Percentiles rank a stretch among this genome's conserved stretches.
Evolutionary conservation across 2,329 filamentous ascomycete species (phyloP).

Genomic region (Calonectria fujianensis): DNA sequence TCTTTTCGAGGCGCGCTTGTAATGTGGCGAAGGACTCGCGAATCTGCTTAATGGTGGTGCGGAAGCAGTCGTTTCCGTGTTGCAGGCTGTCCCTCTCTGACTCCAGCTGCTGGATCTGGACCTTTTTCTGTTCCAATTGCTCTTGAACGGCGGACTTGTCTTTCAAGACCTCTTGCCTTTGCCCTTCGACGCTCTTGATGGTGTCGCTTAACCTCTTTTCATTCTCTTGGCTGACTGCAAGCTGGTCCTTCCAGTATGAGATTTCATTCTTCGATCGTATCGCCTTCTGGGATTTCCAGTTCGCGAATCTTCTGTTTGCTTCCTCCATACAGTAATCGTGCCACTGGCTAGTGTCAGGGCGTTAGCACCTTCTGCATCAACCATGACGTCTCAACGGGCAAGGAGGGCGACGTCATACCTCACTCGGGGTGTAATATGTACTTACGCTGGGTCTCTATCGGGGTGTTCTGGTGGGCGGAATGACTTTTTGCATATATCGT

Average conservation of each 20-base stretch:
- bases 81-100: slow-evolving; percentile 14
- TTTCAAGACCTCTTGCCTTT: neutral
- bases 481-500: slow-evolving; percentile 19
- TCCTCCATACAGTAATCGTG: slow-evolving; percentile 20
- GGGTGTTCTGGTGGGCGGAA: slow-evolving; percentile 13
- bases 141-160: slow-evolving; percentile 5
- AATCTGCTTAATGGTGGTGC: slow-evolving; percentile 19
- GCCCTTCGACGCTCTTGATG: neutral
- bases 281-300: slow-evolving; percentile 25
- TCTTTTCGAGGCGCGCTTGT: slow-evolving; percentile 15
- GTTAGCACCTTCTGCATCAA: neutral
- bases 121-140: neutral
- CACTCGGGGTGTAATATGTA: neutral
- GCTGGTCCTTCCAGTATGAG: slow-evolving; percentile 10
- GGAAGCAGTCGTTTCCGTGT: slow-evolving; percentile 16
- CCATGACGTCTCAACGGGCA: neutral
- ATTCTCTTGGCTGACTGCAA: slow-evolving; percentile 2
- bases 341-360: neutral
- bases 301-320: slow-evolving; percentile 16
- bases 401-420: neutral
- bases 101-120: slow-evolving; percentile 5
- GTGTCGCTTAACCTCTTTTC: slow-evolving; percentile 1
- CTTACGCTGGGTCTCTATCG: slow-evolving; percentile 17
- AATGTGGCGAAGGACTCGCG: slow-evolving; percentile 4
- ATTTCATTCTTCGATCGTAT: slow-evolving; percentile 8